Evolutionary conservation across 2,329 filamentous ascomycete species (phyloP).

Genomic region (Sphaerulina populicola): DNA sequence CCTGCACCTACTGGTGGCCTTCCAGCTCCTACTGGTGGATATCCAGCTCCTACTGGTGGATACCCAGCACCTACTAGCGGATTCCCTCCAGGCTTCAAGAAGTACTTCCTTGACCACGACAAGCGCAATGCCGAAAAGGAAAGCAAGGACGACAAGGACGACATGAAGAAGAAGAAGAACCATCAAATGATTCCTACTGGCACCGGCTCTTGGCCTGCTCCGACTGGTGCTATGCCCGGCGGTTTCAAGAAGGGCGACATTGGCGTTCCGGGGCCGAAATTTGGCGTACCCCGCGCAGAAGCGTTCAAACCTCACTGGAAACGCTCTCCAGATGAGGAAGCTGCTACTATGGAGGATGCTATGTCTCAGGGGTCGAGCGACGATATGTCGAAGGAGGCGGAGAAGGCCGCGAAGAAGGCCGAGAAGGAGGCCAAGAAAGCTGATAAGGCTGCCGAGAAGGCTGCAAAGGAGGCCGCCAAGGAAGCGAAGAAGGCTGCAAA

Average conservation of each 20-base stretch:
- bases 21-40: not conserved
- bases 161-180: not conserved
- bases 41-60: too few relatives aligned
- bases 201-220: not conserved
- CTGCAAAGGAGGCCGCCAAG: not conserved
- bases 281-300: not conserved
- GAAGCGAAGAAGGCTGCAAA: not conserved
- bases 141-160: not conserved
- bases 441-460: not conserved
- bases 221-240: not conserved
- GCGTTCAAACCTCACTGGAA: conserved; percentile 6
- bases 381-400: not conserved
- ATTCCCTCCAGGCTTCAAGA: not conserved
- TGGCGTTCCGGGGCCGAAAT: not conserved
- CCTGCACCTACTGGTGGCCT: not conserved
- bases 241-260: not conserved
- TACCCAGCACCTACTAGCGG: not conserved
- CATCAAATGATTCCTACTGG: not conserved
- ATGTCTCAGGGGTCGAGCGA: not conserved
- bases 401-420: not conserved
- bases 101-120: not conserved
- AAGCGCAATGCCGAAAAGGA: not conserved
- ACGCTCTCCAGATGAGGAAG: not conserved
- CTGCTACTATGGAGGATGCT: not conserved
- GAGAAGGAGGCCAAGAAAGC: not conserved